Base-by-base conservation (phyloP, 371 early-diverging fungal genomes). In the Rhizopus stolonifer region DNA sequence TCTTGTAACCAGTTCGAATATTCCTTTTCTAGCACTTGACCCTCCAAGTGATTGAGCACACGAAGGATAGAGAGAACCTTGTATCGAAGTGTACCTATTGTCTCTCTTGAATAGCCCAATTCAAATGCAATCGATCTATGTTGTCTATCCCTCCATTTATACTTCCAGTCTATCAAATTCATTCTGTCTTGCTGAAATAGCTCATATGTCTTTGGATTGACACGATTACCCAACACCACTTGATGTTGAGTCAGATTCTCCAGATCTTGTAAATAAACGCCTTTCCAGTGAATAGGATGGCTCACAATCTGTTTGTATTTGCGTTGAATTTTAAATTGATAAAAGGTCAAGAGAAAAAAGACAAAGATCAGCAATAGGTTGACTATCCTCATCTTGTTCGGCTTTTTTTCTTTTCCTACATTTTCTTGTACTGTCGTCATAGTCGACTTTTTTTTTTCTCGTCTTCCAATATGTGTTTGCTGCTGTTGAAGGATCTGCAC, bases 1-100 rank as follows among this genome's bases (percentile, higher is more conserved):
- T 82, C 82, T 45, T 74, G 51, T 23, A 82, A 40, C 82, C 82
- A 82, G 34, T 82, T 82, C 61, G 70, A 64, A 45, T 77, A 82
- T 48, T 80, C 81, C 4, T 65, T 74, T 47, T 79, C 79, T 36
- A 79, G 44, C 17, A 80, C 15, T 15, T 74, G 63, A 29, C 58
- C 56, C 33, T 82, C 83, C 29, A 80, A 62, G 7, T 56, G 55
- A 48, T 80, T 82, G 34, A 82, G 52, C 6, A 72, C 58, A 14
- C 70, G 66, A 45, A 80, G 79, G 0, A 68, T 61, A 13, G 71
- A 68, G 46, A 82, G 22, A 9, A 80, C 44, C 32, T 82, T 81
- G 36, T 79, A 77, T 9, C 83, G 65, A 31, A 81, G 47, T 2
- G 73, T 67, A 10, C 77, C 83, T 7, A 83, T 47, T 31, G 72